Base-by-base conservation (phyloP, 371 early-diverging fungal species). In the Phascolomyces articulosus region DNA sequence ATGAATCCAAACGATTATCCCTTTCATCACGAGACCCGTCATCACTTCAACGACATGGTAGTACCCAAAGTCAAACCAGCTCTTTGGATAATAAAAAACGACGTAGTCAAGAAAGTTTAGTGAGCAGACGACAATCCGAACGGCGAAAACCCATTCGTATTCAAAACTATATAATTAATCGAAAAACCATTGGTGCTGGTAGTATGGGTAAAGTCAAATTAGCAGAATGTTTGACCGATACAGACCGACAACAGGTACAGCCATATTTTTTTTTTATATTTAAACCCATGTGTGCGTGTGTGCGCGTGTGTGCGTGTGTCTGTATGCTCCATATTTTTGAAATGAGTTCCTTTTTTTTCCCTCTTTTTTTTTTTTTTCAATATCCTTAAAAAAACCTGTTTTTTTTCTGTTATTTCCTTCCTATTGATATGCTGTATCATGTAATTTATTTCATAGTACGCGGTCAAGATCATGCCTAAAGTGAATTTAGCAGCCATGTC, bases 131-230 rank as follows among this genome's bases (percentile, higher is more conserved):
- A 15, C 66, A 65, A 20, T 78, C 79, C 23, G 79, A 79, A 57
- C 67, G 72, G 27, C 75, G 75, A 47, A 73, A 73, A 59, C 69
- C 70, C 3, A 60, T 77, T 53, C 67, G 77, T 34, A 70, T 80
- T 60, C 71, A 73, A 40, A 77, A 80, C 58, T 80, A 80, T 71
- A 72, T 80, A 44, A 77, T 80, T 49, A 75, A 74, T 55, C 62
- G 75, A 55, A 98, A 96, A 72, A 93, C 95, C 4, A 85, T 99
- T 55, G 99, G 99, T 20, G 94, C 94, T 40, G 99, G 99, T 16
- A 95, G 95, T 56, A 98, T 97, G 93, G 96, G 98, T 62, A 96
- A 96, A 76, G 99, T 99, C 51, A 97, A 98, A 70, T 79, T 98
- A 26, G 99, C 94, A 16, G 86, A 80, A 61, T 80, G 81, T 58